Evolutionary conservation across 768 basidiomycete species (phyloP).

Genomic region (Tricholoma bakamatsutake): DNA sequence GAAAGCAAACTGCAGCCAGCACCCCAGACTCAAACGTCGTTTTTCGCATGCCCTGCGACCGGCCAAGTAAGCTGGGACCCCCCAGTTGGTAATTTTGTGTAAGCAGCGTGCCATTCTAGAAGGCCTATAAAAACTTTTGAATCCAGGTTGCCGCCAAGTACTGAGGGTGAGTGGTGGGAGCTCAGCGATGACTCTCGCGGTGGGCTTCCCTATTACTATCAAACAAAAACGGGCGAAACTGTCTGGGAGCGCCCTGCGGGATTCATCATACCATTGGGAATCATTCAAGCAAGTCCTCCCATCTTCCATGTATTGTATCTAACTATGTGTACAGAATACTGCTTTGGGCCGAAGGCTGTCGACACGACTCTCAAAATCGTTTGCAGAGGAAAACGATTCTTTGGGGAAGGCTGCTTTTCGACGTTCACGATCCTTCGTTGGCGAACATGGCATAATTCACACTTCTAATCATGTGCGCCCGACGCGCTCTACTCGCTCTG

Average conservation of each 20-base stretch:
- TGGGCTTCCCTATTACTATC: constrained; percentile 89
- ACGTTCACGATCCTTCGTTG: constrained; percentile 31
- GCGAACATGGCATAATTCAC: constrained; percentile 23
- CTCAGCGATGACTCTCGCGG: constrained; percentile 77
- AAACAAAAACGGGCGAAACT: constrained; percentile 86
- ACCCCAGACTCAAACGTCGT: constrained; percentile 52
- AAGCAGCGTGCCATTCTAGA: constrained; percentile 22
- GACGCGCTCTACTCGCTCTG: constrained; percentile 27
- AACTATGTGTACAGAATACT: constrained; percentile 46
- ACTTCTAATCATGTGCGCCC: constrained; percentile 18
- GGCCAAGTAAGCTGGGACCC: constrained; percentile 94
- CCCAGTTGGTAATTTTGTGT: constrained; percentile 86
- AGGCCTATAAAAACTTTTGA: constrained; percentile 9
- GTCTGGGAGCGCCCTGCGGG: constrained; percentile 88
- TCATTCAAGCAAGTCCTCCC: constrained; percentile 61
- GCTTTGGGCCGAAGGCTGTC: constrained; percentile 66
- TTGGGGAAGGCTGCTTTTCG: constrained; percentile 20
- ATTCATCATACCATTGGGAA: constrained; percentile 87
- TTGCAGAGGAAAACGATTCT: constrained; percentile 14
- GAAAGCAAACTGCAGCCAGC: neutral
- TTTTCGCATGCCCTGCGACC: constrained; percentile 91
- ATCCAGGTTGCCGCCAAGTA: constrained; percentile 70
- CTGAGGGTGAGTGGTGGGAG: constrained; percentile 96
- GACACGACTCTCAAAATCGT: constrained; percentile 37
- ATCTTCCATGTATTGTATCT: constrained; percentile 4